These are phyloP conservation scores for Casuarina cunninghamiana DNA, from an alignment of 306 rosid species.

Conservation along the genomic window DNA sequence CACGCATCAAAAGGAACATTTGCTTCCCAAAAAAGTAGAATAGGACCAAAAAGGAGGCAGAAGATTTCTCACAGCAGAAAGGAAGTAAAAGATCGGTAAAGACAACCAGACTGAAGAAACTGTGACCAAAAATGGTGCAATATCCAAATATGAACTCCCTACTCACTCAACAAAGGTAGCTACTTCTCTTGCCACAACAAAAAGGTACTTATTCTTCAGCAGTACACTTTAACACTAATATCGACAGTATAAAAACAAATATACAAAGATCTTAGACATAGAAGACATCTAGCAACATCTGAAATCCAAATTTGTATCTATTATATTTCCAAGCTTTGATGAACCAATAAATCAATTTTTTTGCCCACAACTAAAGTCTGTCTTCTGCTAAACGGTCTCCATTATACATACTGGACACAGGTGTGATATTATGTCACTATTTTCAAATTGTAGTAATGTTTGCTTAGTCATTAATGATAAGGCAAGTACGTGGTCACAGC, in stretches of 20 bases:
- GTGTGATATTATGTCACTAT: not conserved
- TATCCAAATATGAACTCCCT: not conserved
- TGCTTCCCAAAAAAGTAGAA: not conserved
- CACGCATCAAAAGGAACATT: not conserved
- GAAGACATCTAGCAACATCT: not conserved
- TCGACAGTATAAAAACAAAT: no score
- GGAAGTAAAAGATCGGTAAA: not conserved
- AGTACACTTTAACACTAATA: not conserved
- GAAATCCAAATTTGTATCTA: not conserved
- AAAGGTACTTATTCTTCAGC: not conserved
- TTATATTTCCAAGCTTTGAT: slow-evolving; percentile 7
- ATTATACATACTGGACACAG: not conserved
- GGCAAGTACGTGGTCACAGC: not conserved
- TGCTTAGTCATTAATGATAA: not conserved
- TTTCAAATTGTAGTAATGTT: not conserved
- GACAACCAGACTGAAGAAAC: not conserved
- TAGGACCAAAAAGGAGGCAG: not conserved
- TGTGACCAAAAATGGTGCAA: not conserved
- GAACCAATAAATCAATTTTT: slow-evolving; percentile 2
- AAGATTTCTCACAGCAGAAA: not conserved
- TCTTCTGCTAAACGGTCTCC: not conserved
- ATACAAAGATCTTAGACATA: not conserved
- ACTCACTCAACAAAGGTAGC: not conserved
- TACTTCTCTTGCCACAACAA: not conserved
- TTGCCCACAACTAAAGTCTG: not conserved